Conservation (phyloP, 129 eudicot species). For the Rutidosis leptorrhynchoides region DNA sequence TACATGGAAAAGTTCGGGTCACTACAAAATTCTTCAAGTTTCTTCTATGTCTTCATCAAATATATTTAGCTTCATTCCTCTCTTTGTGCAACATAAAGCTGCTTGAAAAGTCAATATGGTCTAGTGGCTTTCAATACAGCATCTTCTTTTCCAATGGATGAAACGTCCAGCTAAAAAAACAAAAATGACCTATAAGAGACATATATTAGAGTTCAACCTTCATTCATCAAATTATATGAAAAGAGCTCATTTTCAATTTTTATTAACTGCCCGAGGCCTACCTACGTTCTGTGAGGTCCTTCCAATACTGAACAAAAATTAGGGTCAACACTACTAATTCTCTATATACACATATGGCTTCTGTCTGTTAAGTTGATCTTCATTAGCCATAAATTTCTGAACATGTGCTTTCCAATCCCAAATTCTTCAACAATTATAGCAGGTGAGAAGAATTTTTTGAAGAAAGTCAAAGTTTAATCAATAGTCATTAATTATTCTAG, state of each 20-base stretch:
- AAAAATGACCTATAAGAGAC: not conserved
- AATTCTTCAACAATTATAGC: not conserved
- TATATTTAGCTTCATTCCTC: constrained; percentile 84
- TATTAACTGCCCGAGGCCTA: constrained; percentile 77
- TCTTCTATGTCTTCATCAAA: constrained; percentile 82
- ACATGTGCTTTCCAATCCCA: constrained; percentile 73
- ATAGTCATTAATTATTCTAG: not conserved
- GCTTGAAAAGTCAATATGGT: constrained; percentile 69
- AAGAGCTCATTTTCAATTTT: not conserved
- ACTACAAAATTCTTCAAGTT: constrained; percentile 96
- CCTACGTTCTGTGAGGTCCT: constrained; percentile 69
- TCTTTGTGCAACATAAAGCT: constrained; percentile 74
- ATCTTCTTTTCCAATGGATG: constrained; percentile 92
- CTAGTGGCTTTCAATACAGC: constrained; percentile 74
- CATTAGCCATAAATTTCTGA: constrained; percentile 89
- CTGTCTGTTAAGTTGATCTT: constrained; percentile 87
- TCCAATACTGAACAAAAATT: constrained; percentile 40
- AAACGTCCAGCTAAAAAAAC: constrained; percentile 70
- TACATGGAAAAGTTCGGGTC: too few species aligned
- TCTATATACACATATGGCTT: constrained; percentile 62
- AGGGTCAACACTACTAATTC: constrained; percentile 48
- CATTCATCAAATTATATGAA: not conserved
- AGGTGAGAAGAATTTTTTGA: constrained; percentile 1
- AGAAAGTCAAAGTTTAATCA: not conserved
- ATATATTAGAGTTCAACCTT: too few species aligned